A percentile compares a stretch with the other conserved stretches of the same genome.
Conservation (phyloP, 257 asterid genomes). For the Mitragyna speciosa region DNA sequence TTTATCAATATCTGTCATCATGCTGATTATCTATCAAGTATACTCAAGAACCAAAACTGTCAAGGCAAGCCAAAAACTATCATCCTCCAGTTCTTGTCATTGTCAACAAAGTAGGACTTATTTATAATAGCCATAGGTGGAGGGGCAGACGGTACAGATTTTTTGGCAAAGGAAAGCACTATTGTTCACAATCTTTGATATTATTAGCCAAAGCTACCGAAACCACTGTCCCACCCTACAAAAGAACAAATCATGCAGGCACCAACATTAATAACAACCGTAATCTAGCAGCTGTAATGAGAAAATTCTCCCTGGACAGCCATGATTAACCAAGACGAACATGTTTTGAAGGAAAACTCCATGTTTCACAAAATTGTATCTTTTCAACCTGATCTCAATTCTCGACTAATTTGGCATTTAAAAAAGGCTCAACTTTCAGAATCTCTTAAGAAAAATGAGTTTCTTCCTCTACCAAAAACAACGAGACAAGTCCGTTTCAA, state of each 20-base stretch:
- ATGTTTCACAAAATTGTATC: conserved; percentile 48
- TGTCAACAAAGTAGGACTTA: background rate
- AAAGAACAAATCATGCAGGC: background rate
- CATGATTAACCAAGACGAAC: background rate
- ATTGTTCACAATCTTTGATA: background rate
- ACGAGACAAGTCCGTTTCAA: conserved; percentile 28
- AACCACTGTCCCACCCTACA: background rate
- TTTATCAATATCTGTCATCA: background rate
- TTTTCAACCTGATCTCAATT: conserved; percentile 27
- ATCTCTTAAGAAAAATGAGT: conserved; percentile 21
- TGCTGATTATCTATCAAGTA: background rate
- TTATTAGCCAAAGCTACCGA: background rate
- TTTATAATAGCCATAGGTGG: too few species aligned
- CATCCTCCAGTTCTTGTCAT: background rate
- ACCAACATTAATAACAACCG: background rate
- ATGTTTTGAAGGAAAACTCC: conserved; percentile 9
- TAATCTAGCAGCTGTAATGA: background rate
- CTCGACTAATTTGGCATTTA: conserved; percentile 29
- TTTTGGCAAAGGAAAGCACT: background rate
- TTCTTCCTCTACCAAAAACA: conserved; percentile 55
- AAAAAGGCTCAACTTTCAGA: conserved; percentile 22
- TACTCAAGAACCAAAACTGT: background rate
- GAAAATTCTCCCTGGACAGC: background rate
- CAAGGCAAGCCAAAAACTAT: background rate
- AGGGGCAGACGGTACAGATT: background rate